phyloP scores from a whole-genome alignment of 192 early-diverging fungal species.

The Umbelopsis sp. region DNA sequence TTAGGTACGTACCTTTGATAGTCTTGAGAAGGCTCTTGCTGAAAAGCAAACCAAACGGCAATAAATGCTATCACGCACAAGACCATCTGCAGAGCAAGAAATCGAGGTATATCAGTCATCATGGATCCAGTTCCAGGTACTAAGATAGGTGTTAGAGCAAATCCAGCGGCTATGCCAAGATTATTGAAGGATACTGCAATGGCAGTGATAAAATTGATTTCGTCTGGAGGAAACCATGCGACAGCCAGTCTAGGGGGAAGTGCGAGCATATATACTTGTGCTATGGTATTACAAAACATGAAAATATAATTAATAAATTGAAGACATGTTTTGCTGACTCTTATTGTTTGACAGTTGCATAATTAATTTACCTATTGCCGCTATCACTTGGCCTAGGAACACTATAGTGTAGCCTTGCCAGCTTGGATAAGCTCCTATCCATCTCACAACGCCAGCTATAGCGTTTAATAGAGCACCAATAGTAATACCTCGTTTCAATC shows the following conservation, averaged over 20 bases:
- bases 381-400: slow-evolving; percentile 37
- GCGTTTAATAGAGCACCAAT: slow-evolving; percentile 44
- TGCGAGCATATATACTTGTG: slow-evolving; percentile 40
- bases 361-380: slow-evolving; percentile 31
- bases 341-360: no score
- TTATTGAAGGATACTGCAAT: slow-evolving; percentile 46
- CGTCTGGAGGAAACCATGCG: slow-evolving; percentile 39
- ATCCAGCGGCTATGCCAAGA: slow-evolving; percentile 45
- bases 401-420: slow-evolving; percentile 34
- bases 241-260: slow-evolving; percentile 40
- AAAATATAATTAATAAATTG: not conserved
- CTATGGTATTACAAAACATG: not conserved
- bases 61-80: not conserved
- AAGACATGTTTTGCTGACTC: no score
- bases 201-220: slow-evolving; percentile 46
- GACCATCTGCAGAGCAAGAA: slow-evolving; percentile 34
- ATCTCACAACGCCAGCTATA: slow-evolving; percentile 31
- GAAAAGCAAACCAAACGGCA: not conserved
- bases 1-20: not conserved
- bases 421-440: slow-evolving; percentile 35
- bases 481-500: slow-evolving; percentile 36
- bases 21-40: not conserved
- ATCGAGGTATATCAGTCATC: slow-evolving; percentile 35
- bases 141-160: slow-evolving; percentile 39
- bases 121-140: slow-evolving; percentile 33